phyloP scores from a whole-genome alignment of 2,329 filamentous ascomycete species.

The Fusarium caatingaense region DNA sequence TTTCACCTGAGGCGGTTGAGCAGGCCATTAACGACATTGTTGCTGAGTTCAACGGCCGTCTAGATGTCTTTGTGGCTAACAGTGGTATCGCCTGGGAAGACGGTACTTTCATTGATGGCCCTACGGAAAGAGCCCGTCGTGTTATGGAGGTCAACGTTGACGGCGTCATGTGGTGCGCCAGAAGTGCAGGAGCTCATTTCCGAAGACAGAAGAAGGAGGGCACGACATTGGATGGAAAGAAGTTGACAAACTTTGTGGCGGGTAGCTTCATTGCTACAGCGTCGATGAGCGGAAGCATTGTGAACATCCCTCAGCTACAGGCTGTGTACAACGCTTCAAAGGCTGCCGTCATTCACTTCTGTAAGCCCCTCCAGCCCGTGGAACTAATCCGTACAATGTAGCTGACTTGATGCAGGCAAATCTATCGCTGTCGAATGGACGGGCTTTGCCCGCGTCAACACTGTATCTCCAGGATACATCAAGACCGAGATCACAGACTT shows the following conservation, averaged over 20 bases:
- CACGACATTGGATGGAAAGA: slow-evolving; percentile 70
- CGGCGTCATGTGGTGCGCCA: slow-evolving; percentile 81
- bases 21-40: slow-evolving; percentile 64
- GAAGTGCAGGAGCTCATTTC: slow-evolving; percentile 76
- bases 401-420: slow-evolving; percentile 61
- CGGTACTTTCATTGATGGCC: slow-evolving; percentile 73
- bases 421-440: slow-evolving; percentile 82
- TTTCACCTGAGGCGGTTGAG: slow-evolving; percentile 63
- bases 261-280: slow-evolving; percentile 84
- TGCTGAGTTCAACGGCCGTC: slow-evolving; percentile 76
- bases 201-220: slow-evolving; percentile 75
- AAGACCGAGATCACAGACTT: slow-evolving; percentile 78
- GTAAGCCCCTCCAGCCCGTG: slow-evolving; percentile 50
- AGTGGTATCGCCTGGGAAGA: slow-evolving; percentile 80
- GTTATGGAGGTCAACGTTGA: slow-evolving; percentile 80
- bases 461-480: slow-evolving; percentile 80
- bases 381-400: neutral
- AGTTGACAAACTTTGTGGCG: slow-evolving; percentile 67
- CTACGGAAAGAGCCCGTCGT: slow-evolving; percentile 71
- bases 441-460: slow-evolving; percentile 78
- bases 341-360: slow-evolving; percentile 70
- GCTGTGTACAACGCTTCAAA: slow-evolving; percentile 80
- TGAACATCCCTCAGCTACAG: slow-evolving; percentile 81
- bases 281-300: slow-evolving; percentile 81
- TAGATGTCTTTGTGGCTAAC: slow-evolving; percentile 85